phyloP scores from a whole-genome alignment of 2,329 filamentous ascomycete species.

The Colletotrichum melonis region DNA sequence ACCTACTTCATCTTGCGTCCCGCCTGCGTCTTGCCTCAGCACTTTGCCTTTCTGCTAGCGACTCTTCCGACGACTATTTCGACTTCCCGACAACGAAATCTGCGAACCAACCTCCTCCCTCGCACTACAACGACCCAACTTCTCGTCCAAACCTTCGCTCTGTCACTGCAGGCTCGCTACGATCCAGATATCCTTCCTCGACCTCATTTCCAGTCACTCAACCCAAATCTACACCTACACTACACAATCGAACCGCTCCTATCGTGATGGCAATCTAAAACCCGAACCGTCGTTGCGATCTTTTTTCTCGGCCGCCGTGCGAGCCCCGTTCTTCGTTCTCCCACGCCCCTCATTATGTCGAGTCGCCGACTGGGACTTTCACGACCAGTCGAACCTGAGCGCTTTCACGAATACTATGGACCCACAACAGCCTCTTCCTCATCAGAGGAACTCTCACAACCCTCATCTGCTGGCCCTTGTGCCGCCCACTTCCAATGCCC shows the following conservation, averaged over 20 bases:
- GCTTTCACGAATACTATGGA: constrained; percentile 20
- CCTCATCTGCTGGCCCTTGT: constrained; percentile 33
- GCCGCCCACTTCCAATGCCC: constrained; percentile 48
- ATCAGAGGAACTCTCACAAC: constrained; percentile 23
- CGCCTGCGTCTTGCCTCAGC: background rate
- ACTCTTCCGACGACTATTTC: background rate
- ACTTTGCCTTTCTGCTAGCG: background rate
- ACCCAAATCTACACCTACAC: background rate
- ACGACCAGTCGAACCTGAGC: constrained; percentile 17
- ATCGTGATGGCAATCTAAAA: constrained; percentile 28
- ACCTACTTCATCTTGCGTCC: constrained; percentile 6
- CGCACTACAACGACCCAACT: background rate
- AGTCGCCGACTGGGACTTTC: constrained; percentile 33
- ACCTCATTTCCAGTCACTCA: background rate
- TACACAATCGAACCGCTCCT: background rate
- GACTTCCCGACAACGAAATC: background rate
- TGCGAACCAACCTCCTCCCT: constrained; percentile 1
- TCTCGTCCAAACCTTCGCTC: constrained; percentile 1
- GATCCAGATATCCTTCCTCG: background rate
- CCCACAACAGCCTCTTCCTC: constrained; percentile 24
- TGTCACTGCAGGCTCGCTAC: background rate
- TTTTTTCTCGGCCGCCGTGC: constrained; percentile 31
- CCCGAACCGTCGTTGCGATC: constrained; percentile 13
- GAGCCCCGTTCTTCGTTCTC: constrained; percentile 30
- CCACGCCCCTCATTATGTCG: constrained; percentile 36